phyloP scores from a whole-genome alignment of 306 rosid species.

The Lagenaria siceraria region DNA sequence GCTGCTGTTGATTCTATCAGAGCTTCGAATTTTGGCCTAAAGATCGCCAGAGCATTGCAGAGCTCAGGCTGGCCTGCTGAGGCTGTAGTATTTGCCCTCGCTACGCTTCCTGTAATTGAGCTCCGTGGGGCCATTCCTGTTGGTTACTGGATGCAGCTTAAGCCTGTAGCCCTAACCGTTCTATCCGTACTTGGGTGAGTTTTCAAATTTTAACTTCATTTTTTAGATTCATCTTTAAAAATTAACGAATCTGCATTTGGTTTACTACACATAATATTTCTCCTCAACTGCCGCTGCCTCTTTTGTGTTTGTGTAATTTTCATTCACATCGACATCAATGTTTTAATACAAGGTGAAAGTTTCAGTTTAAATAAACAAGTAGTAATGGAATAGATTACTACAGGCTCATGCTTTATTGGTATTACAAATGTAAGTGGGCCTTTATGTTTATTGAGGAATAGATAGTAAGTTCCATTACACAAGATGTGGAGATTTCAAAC shows the following conservation, averaged over 20 bases:
- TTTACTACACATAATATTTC: background rate
- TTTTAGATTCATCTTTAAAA: background rate
- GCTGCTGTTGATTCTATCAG: constrained; percentile 72
- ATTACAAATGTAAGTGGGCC: background rate
- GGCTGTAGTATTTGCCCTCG: constrained; percentile 73
- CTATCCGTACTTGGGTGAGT: constrained; percentile 71
- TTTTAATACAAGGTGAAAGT: background rate
- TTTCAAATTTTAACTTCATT: background rate
- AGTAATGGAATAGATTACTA: background rate
- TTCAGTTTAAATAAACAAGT: background rate
- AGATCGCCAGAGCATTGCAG: constrained; percentile 51
- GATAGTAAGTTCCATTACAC: background rate
- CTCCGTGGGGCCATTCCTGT: constrained; percentile 97
- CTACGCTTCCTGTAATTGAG: constrained; percentile 88
- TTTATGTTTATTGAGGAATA: background rate
- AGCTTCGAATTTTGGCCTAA: constrained; percentile 72
- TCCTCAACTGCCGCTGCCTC: background rate
- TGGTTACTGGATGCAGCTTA: constrained; percentile 87
- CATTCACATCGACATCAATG: background rate
- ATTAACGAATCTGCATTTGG: constrained; percentile 7
- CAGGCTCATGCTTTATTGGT: background rate
- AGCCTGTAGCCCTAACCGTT: constrained; percentile 41
- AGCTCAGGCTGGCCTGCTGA: constrained; percentile 65
- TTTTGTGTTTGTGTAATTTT: background rate
- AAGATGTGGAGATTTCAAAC: background rate